These are phyloP conservation scores for Mycena indigotica DNA, from an alignment of 768 basidiomycete species.

Conservation along the genomic window DNA sequence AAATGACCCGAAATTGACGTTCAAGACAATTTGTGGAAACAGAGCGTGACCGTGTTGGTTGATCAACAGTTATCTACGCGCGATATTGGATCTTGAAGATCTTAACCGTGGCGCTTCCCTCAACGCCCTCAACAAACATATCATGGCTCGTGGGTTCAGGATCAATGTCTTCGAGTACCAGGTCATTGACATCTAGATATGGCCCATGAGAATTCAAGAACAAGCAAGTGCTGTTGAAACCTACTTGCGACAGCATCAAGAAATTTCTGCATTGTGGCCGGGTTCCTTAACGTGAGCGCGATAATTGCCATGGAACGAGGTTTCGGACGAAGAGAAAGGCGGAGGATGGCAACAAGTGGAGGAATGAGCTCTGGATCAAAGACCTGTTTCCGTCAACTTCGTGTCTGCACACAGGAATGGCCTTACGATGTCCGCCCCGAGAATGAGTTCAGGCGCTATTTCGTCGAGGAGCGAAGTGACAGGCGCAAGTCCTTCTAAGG, in stretches of 20 bases:
- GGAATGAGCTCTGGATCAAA: constrained; percentile 68
- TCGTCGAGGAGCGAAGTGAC: constrained; percentile 42
- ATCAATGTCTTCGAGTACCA: constrained; percentile 31
- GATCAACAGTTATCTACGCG: too few species aligned
- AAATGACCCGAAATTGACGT: too few species aligned
- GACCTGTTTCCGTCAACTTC: constrained; percentile 44
- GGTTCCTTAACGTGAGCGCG: constrained; percentile 60
- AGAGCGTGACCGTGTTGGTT: too few species aligned
- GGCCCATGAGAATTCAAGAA: not conserved
- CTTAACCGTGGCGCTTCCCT: constrained; percentile 42
- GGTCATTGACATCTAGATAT: constrained; percentile 22
- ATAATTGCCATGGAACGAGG: constrained; percentile 40
- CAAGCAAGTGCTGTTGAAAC: not conserved
- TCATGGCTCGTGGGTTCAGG: constrained; percentile 9
- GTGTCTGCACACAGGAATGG: not conserved
- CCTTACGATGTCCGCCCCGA: constrained; percentile 66
- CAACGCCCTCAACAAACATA: constrained; percentile 28
- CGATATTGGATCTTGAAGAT: constrained; percentile 41
- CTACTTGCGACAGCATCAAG: constrained; percentile 36
- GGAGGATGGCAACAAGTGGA: constrained; percentile 53
- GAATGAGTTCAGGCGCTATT: constrained; percentile 55
- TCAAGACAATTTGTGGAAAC: too few species aligned
- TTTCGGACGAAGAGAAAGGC: constrained; percentile 40
- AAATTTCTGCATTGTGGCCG: constrained; percentile 50
- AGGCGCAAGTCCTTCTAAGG: constrained; percentile 31